A percentile compares a stretch with the other conserved stretches of the same genome.
These are phyloP conservation scores for Cladosporium sp. DNA, from an alignment of 2,329 filamentous ascomycete species.

Conservation along the genomic window DNA sequence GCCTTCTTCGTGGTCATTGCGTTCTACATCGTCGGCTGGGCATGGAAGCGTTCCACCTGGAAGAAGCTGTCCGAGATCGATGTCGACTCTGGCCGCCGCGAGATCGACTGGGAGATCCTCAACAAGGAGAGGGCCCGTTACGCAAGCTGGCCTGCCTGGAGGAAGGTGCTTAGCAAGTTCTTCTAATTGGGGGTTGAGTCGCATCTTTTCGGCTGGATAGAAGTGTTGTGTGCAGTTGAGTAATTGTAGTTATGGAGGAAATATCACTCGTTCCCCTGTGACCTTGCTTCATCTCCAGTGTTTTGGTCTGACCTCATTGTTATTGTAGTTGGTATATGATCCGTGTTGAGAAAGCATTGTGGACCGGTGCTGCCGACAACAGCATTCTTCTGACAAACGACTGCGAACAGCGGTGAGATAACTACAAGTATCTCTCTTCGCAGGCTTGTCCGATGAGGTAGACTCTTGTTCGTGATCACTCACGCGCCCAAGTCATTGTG, in stretches of 20 bases:
- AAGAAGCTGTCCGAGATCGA: constrained; percentile 63
- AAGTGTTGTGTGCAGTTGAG: neutral
- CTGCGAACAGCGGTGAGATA: neutral
- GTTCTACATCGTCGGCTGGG: constrained; percentile 36
- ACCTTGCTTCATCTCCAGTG: neutral
- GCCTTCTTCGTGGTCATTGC: constrained; percentile 33
- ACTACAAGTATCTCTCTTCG: neutral
- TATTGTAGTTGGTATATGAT: neutral
- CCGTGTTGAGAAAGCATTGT: neutral
- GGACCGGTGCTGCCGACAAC: neutral
- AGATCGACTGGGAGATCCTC: constrained; percentile 67
- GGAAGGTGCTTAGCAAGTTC: constrained; percentile 34
- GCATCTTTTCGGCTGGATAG: neutral
- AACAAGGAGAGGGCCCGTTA: constrained; percentile 56
- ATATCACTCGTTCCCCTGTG: neutral
- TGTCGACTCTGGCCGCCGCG: constrained; percentile 65
- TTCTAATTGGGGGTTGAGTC: constrained; percentile 24
- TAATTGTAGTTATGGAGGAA: neutral
- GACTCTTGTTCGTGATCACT: neutral
- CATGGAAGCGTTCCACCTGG: constrained; percentile 58
- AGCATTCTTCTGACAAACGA: neutral
- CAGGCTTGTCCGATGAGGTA: neutral
- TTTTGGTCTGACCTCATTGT: neutral
- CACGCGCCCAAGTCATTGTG: neutral
- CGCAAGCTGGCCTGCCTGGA: constrained; percentile 57